phyloP scores from a whole-genome alignment of 352 stramenopile species.

The Phytophthora sp. region DNA sequence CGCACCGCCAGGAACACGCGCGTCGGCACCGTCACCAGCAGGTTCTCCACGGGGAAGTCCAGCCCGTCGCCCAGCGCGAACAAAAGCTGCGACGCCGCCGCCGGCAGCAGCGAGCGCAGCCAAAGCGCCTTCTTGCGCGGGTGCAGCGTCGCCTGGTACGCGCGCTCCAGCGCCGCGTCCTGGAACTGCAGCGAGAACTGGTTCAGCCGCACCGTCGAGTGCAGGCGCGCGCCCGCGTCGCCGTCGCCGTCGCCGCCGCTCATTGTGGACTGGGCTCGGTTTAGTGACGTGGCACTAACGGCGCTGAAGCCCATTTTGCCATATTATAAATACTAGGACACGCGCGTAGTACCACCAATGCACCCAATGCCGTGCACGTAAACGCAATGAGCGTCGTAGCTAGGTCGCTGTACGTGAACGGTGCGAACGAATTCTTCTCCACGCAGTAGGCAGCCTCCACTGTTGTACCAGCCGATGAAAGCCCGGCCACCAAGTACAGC shows the following conservation, averaged over 20 bases:
- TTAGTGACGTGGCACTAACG: too few species aligned
- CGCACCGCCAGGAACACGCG: constrained; percentile 65
- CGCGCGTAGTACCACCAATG: constrained; percentile 93
- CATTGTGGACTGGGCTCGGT: too few species aligned
- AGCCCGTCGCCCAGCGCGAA: constrained; percentile 78
- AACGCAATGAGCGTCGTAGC: constrained; percentile 70
- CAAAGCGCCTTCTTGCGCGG: constrained; percentile 84
- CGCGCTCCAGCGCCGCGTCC: constrained; percentile 61
- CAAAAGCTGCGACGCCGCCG: constrained; percentile 72
- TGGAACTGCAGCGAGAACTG: constrained; percentile 85
- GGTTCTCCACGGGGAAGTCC: constrained; percentile 65
- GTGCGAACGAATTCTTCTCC: constrained; percentile 81
- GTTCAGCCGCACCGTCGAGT: constrained; percentile 85
- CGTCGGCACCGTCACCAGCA: constrained; percentile 77
- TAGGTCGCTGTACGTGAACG: constrained; percentile 67
- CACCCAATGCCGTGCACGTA: constrained; percentile 83
- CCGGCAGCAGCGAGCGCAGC: constrained; percentile 79
- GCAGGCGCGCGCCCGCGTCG: constrained; percentile 30
- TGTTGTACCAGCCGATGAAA: constrained; percentile 27
- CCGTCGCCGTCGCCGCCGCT: too few species aligned
- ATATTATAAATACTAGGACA: too few species aligned
- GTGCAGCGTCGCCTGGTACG: constrained; percentile 71
- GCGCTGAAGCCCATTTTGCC: too few species aligned
- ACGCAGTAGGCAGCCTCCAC: constrained; percentile 65
- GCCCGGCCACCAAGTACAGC: too few species aligned